Evolutionary conservation across 2,329 filamentous ascomycete species (phyloP).

Genomic region (Colletotrichum tropicale): DNA sequence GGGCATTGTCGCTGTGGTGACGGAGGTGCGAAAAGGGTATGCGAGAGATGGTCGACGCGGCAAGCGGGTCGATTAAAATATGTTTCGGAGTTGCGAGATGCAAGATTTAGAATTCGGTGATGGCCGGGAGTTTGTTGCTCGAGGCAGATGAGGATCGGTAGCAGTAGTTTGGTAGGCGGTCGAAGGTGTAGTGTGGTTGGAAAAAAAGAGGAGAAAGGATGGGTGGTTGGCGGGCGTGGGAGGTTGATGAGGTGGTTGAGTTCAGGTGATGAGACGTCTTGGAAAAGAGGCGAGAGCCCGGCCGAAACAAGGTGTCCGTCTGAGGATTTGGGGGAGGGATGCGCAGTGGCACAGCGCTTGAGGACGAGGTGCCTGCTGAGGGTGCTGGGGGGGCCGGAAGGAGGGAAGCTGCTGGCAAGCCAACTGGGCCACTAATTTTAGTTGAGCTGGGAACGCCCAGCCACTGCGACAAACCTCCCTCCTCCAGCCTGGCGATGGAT

Average conservation of each 20-base stretch:
- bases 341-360: neutral
- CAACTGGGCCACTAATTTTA: slow-evolving; percentile 19
- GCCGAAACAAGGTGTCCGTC: slow-evolving; percentile 21
- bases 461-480: slow-evolving; percentile 9
- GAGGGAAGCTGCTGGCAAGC: slow-evolving; percentile 8
- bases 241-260: slow-evolving; percentile 21
- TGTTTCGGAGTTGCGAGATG: neutral
- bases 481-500: neutral
- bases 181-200: neutral
- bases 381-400: neutral
- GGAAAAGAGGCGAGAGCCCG: slow-evolving; percentile 19
- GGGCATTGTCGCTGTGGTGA: slow-evolving; percentile 49
- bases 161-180: neutral
- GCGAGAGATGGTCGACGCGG: neutral
- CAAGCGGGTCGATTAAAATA: neutral
- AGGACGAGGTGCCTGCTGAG: neutral
- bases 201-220: slow-evolving; percentile 17
- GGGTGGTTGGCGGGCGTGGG: slow-evolving; percentile 19
- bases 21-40: neutral
- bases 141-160: neutral
- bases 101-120: neutral
- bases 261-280: slow-evolving; percentile 23
- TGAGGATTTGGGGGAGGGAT: slow-evolving; percentile 18
- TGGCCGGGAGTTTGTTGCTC: neutral
- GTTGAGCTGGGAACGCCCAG: slow-evolving; percentile 19